Base-by-base conservation (phyloP, 345 rosid genomes). In the Eucalyptus shirleyi region DNA sequence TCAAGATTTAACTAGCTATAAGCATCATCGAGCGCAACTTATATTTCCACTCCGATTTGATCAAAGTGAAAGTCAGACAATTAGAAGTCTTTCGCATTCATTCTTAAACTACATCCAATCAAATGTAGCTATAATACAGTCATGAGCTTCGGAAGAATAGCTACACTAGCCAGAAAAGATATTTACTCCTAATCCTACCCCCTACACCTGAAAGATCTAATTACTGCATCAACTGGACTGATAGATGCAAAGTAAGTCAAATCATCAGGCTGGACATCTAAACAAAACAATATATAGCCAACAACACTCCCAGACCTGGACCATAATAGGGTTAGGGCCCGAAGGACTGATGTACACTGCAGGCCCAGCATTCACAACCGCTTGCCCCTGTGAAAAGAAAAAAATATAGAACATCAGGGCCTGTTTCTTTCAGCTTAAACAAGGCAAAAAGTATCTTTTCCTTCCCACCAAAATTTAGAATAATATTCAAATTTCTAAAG, bases 271-370 rank as follows among this genome's bases (percentile, higher is more conserved):
- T 40, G 85, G 21, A 77, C 47, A 77, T 40, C 85, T 21, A 77
- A 77, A 40, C 47, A 77, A 77, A 40, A 77, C 85, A 21, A 77
- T 37, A 19, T 11, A 6, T 77, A 77, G 47, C 47, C 44, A 44
- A 44, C 47, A 77, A 77, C 47, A 77, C 85, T 77, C 24, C 85
- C 85, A 12, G 28, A 97, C 99, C 99, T 98, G 99, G 88, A 94
- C 99, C 99, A 98, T 98, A 86, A 97, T 95, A 47, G 99, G 99
- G 94, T 96, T 98, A 15, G 99, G 99, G 89, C 99, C 99, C 17
- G 97, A 92, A 17, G 98, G 92, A 86, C 98, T 97, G 91, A 98
- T 94, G 94, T 97, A 98, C 88, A 97, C 98, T 86, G 98, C 99
- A 88, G 99, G 98, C 88, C 99, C 99, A 91, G 99, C 90, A 93